A percentile compares a stretch with the other conserved stretches of the same genome.
phyloP scores from a whole-genome alignment of 2,329 filamentous ascomycete genomes.

The Monilinia fructigena region DNA sequence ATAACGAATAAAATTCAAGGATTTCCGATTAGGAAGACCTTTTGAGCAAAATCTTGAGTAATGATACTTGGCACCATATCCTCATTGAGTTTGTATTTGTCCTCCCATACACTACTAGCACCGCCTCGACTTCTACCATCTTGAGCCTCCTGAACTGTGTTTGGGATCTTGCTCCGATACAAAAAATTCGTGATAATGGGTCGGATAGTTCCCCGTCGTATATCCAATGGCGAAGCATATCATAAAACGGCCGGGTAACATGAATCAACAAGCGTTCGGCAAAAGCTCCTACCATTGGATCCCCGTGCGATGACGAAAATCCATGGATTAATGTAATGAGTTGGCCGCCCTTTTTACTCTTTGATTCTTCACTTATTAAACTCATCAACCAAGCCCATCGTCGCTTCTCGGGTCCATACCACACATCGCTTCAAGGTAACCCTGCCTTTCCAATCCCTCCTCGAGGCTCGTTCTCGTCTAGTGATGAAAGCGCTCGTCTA shows the following conservation, averaged over 20 bases:
- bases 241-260: constrained; percentile 92
- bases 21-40: constrained; percentile 95
- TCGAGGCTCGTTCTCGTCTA: constrained; percentile 67
- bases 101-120: constrained; percentile 93
- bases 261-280: constrained; percentile 83
- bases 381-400: constrained; percentile 92
- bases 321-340: constrained; percentile 90
- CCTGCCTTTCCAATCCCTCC: constrained; percentile 75
- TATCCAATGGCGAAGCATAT: constrained; percentile 94
- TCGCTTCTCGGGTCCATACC: constrained; percentile 95
- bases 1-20: constrained; percentile 95
- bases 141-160: constrained; percentile 44
- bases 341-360: constrained; percentile 81
- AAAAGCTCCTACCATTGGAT: constrained; percentile 90
- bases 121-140: constrained; percentile 56
- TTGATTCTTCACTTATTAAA: constrained; percentile 87
- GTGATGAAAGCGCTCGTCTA: constrained; percentile 70
- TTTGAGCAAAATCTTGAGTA: constrained; percentile 88
- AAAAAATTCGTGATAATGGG: constrained; percentile 94
- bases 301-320: constrained; percentile 90
- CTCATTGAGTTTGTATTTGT: constrained; percentile 86
- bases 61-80: constrained; percentile 92
- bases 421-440: constrained; percentile 95
- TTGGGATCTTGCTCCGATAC: constrained; percentile 75
- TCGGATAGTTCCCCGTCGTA: constrained; percentile 98